Evolutionary conservation across 2,329 filamentous ascomycete species (phyloP), one percentile per base, ranked within the genome.

Genomic region (Macrophomina pseudophaseolina): DNA sequence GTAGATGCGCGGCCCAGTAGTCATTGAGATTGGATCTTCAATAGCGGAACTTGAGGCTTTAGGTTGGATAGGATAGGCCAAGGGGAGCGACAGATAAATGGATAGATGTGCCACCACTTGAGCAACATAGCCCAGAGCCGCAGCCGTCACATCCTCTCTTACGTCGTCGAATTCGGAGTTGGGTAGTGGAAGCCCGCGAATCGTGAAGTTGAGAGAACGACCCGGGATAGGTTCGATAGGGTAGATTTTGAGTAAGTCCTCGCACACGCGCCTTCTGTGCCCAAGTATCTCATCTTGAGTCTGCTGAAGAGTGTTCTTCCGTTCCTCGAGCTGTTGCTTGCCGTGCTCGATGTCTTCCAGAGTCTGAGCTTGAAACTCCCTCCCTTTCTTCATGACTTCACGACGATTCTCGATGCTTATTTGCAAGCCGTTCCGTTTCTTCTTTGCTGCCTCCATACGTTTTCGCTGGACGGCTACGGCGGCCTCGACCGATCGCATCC

Each of bases 231-330:
- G 90, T 8, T 88, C 86, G 67, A 99, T 97, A 4, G 91, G 89
- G 74, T 94, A 97, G 66, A 97, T 91, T 32, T 83, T 81, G 12
- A 88, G 82, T 0, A 99, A 83, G 70, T 97, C 93, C 70, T 95
- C 90, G 76, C 93, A 94, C 65, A 98, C 92, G 42, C 95, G 90
- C 14, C 94, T 88, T 28, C 94, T 87, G 77, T 98, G 95, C n/a
- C 91, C 92, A 67, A 86, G 88, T n/a, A 93, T 90, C 23, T 88
- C 87, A 60, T 90, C 88, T 49, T 84, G 83, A 0, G 86, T 88
- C 56, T 84, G 79, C 4, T 83, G 81, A 0, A 91, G 78, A 1
- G 90, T 80, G 5, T 81, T 78, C 42, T 83, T 83, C 12, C 87
- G 88, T 0, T 85, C 56, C 82, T 80, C 7, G 87, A 72, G 75